Evolutionary conservation across 495 filamentous ascomycete species (phyloP), one percentile per base, ranked within the genome.

Genomic region (Delitschia confertaspora): DNA sequence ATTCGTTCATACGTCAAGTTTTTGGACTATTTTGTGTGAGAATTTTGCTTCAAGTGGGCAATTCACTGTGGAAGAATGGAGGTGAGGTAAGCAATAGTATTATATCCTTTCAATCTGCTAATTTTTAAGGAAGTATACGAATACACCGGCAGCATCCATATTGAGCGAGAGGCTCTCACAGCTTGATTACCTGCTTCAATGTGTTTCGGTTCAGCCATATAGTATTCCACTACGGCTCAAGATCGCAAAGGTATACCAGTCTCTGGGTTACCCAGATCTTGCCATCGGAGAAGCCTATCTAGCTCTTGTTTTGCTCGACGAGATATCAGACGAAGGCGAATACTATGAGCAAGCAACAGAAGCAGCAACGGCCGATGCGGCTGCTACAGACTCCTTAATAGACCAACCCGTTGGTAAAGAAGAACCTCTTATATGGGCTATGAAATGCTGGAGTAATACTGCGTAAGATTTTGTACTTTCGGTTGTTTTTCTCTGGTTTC

Each of bases 201-300:
- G 21, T 38, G 19, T 51, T 18, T 7, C 20, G 7, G 49, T 64
- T 3, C 58, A 72, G 22, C 85, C 88, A 3, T 91, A 95, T 62
- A 82, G 87, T 54, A 68, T 86, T n/a, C 70, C 82, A 38, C 68
- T 78, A 13, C 86, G 89, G 56, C 67, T 93, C 30, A 67, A 78
- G 45, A 75, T 88, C 19, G 83, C 85, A 20, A 62, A 72, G 21
- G 67, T 79, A 21, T 78, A 95, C 61, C 69, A 79, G 27, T 61
- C 78, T 41, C 73, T 95, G 22, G 83, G 78, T 24, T 95, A 91
- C 62, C 85, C 85, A 2, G 91, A 98, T 61, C 72, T 98, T 11
- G 85, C 85, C 3, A 82, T 82, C 19, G 86, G 85, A 29, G 91
- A 95, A 63, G 84, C 86, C 1, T 96, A 98, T 60, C 79, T 83